phyloP scores from a whole-genome alignment of 371 early-diverging fungal genomes.

The Mucor velutinosus region DNA sequence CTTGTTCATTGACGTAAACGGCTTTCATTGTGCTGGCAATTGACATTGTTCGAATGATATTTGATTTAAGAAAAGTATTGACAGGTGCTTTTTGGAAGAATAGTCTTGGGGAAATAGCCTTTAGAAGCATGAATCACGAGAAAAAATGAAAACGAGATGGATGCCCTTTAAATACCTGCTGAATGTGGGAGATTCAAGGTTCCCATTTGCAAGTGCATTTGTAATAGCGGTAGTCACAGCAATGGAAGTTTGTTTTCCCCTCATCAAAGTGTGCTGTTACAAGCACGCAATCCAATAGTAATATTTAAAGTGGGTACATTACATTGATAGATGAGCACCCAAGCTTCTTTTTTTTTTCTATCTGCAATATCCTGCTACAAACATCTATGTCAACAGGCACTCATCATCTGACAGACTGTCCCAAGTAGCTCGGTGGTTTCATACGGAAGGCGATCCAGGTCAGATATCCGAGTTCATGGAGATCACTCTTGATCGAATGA shows the following conservation, averaged over 20 bases:
- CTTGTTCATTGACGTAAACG: constrained; percentile 66
- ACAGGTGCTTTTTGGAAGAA: neutral
- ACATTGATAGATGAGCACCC: neutral
- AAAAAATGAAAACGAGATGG: neutral
- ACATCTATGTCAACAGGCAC: no score
- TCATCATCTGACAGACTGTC: no score
- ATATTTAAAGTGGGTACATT: neutral
- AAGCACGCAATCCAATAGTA: neutral
- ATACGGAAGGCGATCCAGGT: neutral
- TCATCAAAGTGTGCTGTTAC: neutral
- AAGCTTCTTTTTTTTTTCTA: neutral
- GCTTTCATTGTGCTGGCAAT: constrained; percentile 63
- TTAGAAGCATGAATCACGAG: neutral
- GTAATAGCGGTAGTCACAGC: neutral
- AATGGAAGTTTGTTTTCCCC: neutral
- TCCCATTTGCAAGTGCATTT: neutral
- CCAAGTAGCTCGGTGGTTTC: neutral
- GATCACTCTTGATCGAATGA: neutral
- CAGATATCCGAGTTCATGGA: neutral
- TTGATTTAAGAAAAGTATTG: neutral
- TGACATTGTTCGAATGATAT: constrained; percentile 36
- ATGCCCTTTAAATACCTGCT: neutral
- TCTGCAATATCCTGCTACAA: no score
- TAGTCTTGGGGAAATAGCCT: neutral
- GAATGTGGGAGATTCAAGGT: neutral